Percentiles rank a stretch among this genome's conserved stretches.
Evolutionary conservation across 129 eudicot genomes (phyloP).

Genomic region (Ambrosia artemisiifolia): DNA sequence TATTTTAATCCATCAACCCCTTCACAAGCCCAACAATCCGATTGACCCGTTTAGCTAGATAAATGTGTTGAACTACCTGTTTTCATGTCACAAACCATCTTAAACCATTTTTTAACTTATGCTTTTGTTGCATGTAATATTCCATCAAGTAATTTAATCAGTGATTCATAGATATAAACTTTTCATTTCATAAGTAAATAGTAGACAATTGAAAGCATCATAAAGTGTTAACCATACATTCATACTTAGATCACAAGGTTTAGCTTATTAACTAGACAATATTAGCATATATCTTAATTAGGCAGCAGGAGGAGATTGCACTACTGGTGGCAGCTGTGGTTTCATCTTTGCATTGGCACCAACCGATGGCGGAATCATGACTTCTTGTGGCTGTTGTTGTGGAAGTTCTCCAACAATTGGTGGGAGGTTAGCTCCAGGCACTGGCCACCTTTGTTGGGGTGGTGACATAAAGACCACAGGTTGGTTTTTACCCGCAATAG

Average conservation of each 20-base stretch:
- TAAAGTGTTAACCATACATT: background rate
- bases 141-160: no score
- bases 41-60: background rate
- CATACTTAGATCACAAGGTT: background rate
- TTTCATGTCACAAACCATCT: no score
- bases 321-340: background rate
- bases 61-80: background rate
- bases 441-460: constrained; percentile 6
- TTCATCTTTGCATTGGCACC: background rate
- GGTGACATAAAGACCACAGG: constrained; percentile 15
- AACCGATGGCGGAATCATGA: background rate
- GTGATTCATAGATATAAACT: background rate
- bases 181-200: background rate
- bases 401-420: no score
- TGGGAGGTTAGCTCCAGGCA: no score
- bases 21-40: background rate
- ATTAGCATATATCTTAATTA: background rate
- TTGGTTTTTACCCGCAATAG: constrained; percentile 3
- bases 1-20: no score
- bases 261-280: background rate
- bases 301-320: constrained; percentile 1
- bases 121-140: background rate
- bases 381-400: background rate
- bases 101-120: background rate
- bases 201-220: constrained; percentile 3